Evolutionary conservation across 139 green algal species (phyloP).

Genomic region (Chlamydomonas schloesseri): DNA sequence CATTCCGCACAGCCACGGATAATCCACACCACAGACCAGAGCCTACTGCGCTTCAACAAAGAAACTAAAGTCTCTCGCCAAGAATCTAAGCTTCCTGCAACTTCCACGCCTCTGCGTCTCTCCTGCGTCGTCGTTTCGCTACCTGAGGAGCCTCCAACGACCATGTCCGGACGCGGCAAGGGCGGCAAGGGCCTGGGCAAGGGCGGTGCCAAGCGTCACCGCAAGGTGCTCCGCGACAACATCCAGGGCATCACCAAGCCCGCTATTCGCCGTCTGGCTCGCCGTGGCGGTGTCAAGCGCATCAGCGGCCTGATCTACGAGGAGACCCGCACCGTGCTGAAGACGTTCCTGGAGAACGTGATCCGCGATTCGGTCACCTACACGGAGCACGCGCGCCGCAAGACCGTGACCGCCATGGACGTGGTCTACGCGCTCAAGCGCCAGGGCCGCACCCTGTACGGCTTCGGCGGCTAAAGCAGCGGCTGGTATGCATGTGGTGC

Average conservation of each 20-base stretch:
- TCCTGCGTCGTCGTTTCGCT: too few species aligned
- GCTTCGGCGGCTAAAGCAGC: constrained; percentile 34
- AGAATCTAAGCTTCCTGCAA: too few species aligned
- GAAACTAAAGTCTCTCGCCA: too few species aligned
- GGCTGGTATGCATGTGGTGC: too few species aligned
- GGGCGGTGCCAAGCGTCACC: constrained; percentile 91
- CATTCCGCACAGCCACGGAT: too few species aligned
- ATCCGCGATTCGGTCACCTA: constrained; percentile 97
- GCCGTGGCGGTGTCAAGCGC: constrained; percentile 90
- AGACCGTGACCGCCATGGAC: constrained; percentile 97
- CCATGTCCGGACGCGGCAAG: constrained; percentile 91
- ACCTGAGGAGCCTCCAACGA: neutral
- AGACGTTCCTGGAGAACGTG: constrained; percentile 95
- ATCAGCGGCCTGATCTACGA: constrained; percentile 94
- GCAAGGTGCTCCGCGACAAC: constrained; percentile 94
- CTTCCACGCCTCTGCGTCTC: too few species aligned
- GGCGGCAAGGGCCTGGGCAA: constrained; percentile 94
- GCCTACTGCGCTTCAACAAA: too few species aligned
- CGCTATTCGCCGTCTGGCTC: constrained; percentile 88
- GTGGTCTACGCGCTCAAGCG: constrained; percentile 92
- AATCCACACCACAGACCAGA: too few species aligned
- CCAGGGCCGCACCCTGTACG: constrained; percentile 45
- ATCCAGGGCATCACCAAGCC: constrained; percentile 98
- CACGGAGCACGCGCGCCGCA: constrained; percentile 96
- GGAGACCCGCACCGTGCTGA: constrained; percentile 90